Percentiles rank a stretch among this genome's conserved stretches.
Conservation (phyloP, 768 basidiomycete species). For the Postia placenta region DNA sequence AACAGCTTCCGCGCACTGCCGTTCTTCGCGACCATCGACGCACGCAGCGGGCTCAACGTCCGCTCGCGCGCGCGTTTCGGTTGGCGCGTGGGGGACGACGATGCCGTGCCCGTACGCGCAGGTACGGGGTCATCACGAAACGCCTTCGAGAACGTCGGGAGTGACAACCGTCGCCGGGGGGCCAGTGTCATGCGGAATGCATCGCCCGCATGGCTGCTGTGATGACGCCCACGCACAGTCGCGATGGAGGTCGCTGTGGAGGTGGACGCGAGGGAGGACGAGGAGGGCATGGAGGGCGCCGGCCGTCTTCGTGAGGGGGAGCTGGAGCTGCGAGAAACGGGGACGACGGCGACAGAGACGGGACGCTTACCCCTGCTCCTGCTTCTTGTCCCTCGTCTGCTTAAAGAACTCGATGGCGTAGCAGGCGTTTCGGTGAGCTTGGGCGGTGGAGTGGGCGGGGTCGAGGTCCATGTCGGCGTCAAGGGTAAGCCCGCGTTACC, state of each 20-base stretch:
- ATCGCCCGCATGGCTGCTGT: neutral
- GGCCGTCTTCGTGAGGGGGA: constrained; percentile 22
- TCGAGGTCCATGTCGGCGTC: constrained; percentile 52
- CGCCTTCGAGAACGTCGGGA: constrained; percentile 13
- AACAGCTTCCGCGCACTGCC: constrained; percentile 15
- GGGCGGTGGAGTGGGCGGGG: constrained; percentile 52
- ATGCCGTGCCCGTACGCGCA: neutral
- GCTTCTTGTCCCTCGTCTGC: constrained; percentile 1
- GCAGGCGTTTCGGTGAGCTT: constrained; percentile 5
- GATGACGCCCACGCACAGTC: constrained; percentile 1
- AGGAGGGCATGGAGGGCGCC: constrained; percentile 32
- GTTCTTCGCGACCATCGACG: constrained; percentile 2
- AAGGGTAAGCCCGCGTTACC: neutral
- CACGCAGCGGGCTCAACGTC: neutral
- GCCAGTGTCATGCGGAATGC: neutral
- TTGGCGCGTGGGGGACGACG: neutral
- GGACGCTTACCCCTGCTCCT: constrained; percentile 4
- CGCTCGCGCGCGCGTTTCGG: neutral
- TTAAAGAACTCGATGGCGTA: neutral
- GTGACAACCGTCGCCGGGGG: constrained; percentile 9
- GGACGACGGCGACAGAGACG: neutral
- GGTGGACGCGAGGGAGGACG: constrained; percentile 40
- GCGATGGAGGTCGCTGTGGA: constrained; percentile 8
- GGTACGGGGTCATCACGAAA: constrained; percentile 2
- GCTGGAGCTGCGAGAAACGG: constrained; percentile 24